Conservation (phyloP, 2,329 filamentous ascomycete genomes). For the Aspergillus ochraceus region DNA sequence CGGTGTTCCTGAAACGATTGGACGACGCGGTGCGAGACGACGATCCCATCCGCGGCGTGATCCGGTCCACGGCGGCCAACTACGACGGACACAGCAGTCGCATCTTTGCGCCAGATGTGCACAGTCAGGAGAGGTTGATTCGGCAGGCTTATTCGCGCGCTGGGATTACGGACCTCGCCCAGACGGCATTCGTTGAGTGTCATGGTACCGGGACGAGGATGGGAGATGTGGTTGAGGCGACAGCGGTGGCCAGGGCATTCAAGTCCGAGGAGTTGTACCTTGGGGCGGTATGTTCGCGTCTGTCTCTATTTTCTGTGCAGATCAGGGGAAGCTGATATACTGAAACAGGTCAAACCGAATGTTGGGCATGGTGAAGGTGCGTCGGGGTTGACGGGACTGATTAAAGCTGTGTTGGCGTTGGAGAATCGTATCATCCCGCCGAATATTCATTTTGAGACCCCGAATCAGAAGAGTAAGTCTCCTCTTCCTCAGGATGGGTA, state of each 20-base stretch:
- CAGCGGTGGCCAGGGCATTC: constrained; percentile 7
- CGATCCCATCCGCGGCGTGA: constrained; percentile 13
- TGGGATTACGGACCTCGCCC: not conserved
- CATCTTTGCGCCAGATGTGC: constrained; percentile 14
- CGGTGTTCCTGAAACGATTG: constrained; percentile 50
- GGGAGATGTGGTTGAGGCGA: constrained; percentile 12
- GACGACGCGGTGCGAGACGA: constrained; percentile 48
- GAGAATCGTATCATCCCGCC: constrained; percentile 19
- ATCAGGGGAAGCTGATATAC: too few relatives aligned
- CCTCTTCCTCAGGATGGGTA: too few relatives aligned
- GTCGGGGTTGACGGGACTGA: constrained; percentile 19
- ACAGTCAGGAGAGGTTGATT: constrained; percentile 19
- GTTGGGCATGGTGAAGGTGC: constrained; percentile 24
- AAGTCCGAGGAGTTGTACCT: constrained; percentile 1
- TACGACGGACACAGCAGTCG: constrained; percentile 15
- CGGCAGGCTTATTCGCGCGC: constrained; percentile 11
- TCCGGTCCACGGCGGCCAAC: constrained; percentile 10
- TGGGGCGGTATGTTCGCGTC: constrained; percentile 7
- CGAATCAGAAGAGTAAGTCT: constrained; percentile 20
- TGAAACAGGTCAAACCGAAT: constrained; percentile 21
- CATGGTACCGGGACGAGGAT: constrained; percentile 14
- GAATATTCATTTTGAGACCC: constrained; percentile 20
- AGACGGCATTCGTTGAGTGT: constrained; percentile 16
- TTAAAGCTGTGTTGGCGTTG: constrained; percentile 20
- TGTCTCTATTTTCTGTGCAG: not conserved